Evolutionary conservation across 331 rosid species (phyloP).

Genomic region (Quercus tomentella): DNA sequence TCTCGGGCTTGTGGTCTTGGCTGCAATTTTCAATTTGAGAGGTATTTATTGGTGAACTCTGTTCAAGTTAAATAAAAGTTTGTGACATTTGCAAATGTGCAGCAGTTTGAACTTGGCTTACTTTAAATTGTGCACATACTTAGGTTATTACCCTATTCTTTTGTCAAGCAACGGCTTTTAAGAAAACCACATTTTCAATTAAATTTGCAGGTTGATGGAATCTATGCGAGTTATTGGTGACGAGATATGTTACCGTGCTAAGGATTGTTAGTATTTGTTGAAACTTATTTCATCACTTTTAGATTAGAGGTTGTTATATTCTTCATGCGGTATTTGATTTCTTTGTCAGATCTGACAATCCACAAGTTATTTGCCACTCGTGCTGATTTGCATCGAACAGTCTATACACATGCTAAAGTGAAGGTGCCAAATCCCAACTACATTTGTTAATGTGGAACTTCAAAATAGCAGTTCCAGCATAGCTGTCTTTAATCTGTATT

Average conservation of each 20-base stretch:
- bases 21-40: constrained; percentile 68
- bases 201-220: constrained; percentile 61
- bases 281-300: constrained; percentile 12
- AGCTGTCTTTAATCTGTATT: neutral
- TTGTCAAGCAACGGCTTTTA: neutral
- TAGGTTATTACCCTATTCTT: neutral
- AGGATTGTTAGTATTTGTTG: constrained; percentile 53
- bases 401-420: constrained; percentile 72
- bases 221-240: constrained; percentile 59
- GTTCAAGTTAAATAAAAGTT: neutral
- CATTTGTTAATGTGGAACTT: neutral
- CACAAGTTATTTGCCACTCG: constrained; percentile 68
- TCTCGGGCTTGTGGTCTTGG: constrained; percentile 77
- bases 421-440: constrained; percentile 36
- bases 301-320: neutral
- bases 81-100: constrained; percentile 6
- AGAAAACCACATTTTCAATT: constrained; percentile 9
- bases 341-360: constrained; percentile 62
- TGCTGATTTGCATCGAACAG: constrained; percentile 75
- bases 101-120: constrained; percentile 5
- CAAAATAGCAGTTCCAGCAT: neutral
- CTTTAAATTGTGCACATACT: constrained; percentile 13
- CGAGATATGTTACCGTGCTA: constrained; percentile 66
- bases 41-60: constrained; percentile 32
- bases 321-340: constrained; percentile 15